Conservation (phyloP, 441 rosid species). For the Corymbia calophylla region DNA sequence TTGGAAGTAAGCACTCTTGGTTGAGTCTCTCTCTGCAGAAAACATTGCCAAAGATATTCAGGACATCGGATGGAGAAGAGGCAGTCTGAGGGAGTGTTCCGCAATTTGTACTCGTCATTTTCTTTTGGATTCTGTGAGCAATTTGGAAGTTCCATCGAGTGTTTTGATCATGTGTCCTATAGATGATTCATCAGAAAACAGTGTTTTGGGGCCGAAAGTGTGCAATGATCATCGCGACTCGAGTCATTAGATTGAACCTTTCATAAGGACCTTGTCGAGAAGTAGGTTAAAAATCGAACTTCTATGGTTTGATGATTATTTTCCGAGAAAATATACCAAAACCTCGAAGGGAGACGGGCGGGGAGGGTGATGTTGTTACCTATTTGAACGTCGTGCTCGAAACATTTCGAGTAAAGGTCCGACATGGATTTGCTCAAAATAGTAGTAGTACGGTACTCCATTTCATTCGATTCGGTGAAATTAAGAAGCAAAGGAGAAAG, state of each 20-base stretch:
- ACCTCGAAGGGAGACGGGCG: background rate
- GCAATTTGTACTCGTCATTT: background rate
- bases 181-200: background rate
- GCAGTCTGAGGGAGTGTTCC: background rate
- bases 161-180: background rate
- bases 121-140: background rate
- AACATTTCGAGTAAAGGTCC: background rate
- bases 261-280: too few relatives aligned
- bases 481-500: background rate
- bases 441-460: background rate
- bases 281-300: background rate
- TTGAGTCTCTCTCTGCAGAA: background rate
- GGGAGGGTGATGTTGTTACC: background rate
- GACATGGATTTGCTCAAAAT: background rate
- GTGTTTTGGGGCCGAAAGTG: background rate
- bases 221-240: background rate
- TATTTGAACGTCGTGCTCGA: background rate
- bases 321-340: background rate
- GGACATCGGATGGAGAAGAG: background rate
- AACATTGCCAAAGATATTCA: background rate
- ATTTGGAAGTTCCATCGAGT: background rate
- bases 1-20: background rate
- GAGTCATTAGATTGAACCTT: background rate
- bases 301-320: background rate
- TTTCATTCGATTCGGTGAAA: background rate